These are phyloP conservation scores for Scutellaria minor DNA, from an alignment of 257 asterid species.

Conservation along the genomic window DNA sequence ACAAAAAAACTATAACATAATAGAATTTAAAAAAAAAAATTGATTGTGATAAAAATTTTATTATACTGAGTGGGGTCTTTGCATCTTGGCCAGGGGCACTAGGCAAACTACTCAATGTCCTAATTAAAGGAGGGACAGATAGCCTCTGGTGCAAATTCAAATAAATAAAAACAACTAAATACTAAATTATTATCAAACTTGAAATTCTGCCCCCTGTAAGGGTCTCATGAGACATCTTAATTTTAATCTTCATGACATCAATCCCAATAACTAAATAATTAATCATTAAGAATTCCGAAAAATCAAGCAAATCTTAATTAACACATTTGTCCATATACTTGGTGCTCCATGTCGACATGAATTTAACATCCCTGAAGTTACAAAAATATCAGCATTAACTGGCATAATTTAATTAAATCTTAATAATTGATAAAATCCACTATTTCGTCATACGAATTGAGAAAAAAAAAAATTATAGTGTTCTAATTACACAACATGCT, in stretches of 20 bases:
- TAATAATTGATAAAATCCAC: constrained; percentile 25
- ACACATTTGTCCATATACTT: constrained; percentile 30
- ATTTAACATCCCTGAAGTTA: background rate
- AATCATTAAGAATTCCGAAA: background rate
- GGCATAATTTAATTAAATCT: background rate
- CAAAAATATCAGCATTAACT: background rate
- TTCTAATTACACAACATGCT: constrained; percentile 39
- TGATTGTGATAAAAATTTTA: no score
- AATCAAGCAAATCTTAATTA: constrained; percentile 20
- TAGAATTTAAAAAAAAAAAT: no score
- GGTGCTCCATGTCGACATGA: background rate
- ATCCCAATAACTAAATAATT: constrained; percentile 4
- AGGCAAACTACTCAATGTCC: no score
- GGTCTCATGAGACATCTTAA: constrained; percentile 38
- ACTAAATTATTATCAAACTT: constrained; percentile 1
- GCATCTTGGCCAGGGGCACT: no score
- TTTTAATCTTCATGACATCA: constrained; percentile 34
- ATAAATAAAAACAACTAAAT: background rate
- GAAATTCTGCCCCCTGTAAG: constrained; percentile 40
- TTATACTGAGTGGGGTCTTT: no score
- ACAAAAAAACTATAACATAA: no score
- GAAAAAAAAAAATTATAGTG: background rate
- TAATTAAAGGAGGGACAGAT: no score
- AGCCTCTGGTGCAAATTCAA: no score
- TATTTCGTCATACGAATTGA: constrained; percentile 37